These are phyloP conservation scores for Saccharomyces hybrid DNA, from an alignment of 1,139 yeast species.

Conservation along the genomic window DNA sequence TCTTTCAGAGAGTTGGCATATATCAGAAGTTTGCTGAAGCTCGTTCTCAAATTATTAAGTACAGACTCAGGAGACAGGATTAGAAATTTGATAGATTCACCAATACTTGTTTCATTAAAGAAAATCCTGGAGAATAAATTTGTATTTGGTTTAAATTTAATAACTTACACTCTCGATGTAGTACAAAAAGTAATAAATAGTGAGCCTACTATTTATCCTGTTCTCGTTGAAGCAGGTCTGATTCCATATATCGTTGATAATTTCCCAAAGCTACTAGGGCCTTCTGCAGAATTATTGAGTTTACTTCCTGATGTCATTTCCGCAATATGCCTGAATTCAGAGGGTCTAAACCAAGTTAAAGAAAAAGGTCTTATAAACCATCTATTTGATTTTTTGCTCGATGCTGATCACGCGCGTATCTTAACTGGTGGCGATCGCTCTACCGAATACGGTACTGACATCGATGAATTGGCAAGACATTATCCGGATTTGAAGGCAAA, in stretches of 20 bases:
- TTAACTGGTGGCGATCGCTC: conserved; percentile 44
- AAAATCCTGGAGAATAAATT: conserved; percentile 50
- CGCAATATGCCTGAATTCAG: conserved; percentile 71
- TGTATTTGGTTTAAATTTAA: conserved; percentile 63
- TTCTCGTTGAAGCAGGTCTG: conserved; percentile 70
- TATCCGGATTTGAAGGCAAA: conserved; percentile 62
- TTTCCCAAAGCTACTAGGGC: conserved; percentile 46
- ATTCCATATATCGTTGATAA: conserved; percentile 57
- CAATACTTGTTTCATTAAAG: conserved; percentile 56
- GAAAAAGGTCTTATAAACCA: conserved; percentile 40
- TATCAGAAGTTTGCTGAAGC: conserved; percentile 47
- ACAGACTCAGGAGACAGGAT: conserved; percentile 77
- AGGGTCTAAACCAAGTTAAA: conserved; percentile 56
- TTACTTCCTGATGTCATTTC: conserved; percentile 73
- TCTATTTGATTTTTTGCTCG: conserved; percentile 47
- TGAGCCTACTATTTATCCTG: conserved; percentile 84
- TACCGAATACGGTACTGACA: conserved; percentile 53
- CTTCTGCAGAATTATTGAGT: conserved; percentile 51
- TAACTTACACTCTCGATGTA: conserved; percentile 58
- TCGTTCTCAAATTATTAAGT: conserved; percentile 57
- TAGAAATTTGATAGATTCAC: conserved; percentile 79
- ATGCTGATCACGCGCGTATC: conserved; percentile 43
- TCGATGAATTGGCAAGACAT: conserved; percentile 81
- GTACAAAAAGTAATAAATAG: conserved; percentile 72
- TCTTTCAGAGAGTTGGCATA: conserved; percentile 60